Evolutionary conservation across 192 early-diverging fungal species (phyloP).

Genomic region (Rhizophagus prolifer): DNA sequence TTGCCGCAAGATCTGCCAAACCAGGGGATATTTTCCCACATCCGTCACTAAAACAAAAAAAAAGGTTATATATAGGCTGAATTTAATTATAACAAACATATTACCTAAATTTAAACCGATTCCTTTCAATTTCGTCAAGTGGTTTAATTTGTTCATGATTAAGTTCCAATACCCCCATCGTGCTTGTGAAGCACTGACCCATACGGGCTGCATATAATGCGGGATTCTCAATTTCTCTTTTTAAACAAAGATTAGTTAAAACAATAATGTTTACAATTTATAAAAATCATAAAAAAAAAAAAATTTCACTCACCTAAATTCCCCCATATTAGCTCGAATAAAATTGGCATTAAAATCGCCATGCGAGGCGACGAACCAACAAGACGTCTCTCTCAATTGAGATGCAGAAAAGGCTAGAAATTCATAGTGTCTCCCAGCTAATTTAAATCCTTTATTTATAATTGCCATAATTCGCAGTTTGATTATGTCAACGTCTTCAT

Average conservation of each 20-base stretch:
- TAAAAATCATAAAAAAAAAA: too few species aligned
- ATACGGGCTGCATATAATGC: constrained; percentile 69
- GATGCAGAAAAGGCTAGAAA: constrained; percentile 67
- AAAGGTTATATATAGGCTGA: background rate
- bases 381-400: constrained; percentile 59
- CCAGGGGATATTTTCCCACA: constrained; percentile 60
- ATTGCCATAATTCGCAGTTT: constrained; percentile 46
- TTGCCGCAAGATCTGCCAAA: constrained; percentile 39
- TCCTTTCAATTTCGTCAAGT: constrained; percentile 58
- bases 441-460: constrained; percentile 50
- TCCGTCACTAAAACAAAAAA: constrained; percentile 65
- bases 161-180: constrained; percentile 48
- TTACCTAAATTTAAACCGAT: constrained; percentile 40
- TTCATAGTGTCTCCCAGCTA: constrained; percentile 53
- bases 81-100: background rate
- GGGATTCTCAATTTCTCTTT: constrained; percentile 41
- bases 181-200: constrained; percentile 75
- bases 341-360: constrained; percentile 49
- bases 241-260: background rate
- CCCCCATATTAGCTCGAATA: constrained; percentile 69
- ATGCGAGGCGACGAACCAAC: constrained; percentile 56
- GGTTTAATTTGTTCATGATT: constrained; percentile 36
- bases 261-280: background rate
- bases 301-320: constrained; percentile 48
- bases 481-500: constrained; percentile 39